Evolutionary conservation across 1,139 yeast species (phyloP).

Genomic region (Suhomyces ambrosiae): DNA sequence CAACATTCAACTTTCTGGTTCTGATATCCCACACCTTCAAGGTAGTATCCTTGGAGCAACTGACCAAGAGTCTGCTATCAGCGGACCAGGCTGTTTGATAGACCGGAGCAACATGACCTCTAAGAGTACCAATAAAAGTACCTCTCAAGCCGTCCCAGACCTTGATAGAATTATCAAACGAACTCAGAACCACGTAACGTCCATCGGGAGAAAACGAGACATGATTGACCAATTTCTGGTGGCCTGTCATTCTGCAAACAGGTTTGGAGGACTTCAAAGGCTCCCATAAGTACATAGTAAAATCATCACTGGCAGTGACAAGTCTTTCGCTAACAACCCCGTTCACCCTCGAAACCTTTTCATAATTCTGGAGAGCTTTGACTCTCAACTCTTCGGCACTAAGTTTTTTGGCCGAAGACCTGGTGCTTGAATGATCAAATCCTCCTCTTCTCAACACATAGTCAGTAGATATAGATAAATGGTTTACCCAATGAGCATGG

Average conservation of each 20-base stretch:
- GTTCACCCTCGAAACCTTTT: constrained; percentile 71
- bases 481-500: constrained; percentile 99
- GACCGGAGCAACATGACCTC: constrained; percentile 98
- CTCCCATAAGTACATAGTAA: constrained; percentile 97
- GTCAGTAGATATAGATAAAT: constrained; percentile 88
- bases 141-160: constrained; percentile 97
- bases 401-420: constrained; percentile 23
- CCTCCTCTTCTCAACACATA: constrained; percentile 84
- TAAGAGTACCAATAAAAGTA: constrained; percentile 80
- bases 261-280: constrained; percentile 83
- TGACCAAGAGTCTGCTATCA: constrained; percentile 85
- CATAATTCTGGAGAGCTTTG: constrained; percentile 56
- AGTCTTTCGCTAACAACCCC: constrained; percentile 76
- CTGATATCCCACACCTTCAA: constrained; percentile 95
- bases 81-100: constrained; percentile 99
- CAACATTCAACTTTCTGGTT: constrained; percentile 80
- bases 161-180: constrained; percentile 93
- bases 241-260: constrained; percentile 92
- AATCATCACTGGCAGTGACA: constrained; percentile 95
- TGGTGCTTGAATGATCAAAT: constrained; percentile 52
- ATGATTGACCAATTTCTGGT: constrained; percentile 93
- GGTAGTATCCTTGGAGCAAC: constrained; percentile 96
- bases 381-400: constrained; percentile 35
- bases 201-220: constrained; percentile 98
- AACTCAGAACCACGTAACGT: constrained; percentile 83